A percentile compares a stretch with the other conserved stretches of the same genome.
phyloP scores from a whole-genome alignment of 768 basidiomycete species.

The Xanthoconium stramineum region DNA sequence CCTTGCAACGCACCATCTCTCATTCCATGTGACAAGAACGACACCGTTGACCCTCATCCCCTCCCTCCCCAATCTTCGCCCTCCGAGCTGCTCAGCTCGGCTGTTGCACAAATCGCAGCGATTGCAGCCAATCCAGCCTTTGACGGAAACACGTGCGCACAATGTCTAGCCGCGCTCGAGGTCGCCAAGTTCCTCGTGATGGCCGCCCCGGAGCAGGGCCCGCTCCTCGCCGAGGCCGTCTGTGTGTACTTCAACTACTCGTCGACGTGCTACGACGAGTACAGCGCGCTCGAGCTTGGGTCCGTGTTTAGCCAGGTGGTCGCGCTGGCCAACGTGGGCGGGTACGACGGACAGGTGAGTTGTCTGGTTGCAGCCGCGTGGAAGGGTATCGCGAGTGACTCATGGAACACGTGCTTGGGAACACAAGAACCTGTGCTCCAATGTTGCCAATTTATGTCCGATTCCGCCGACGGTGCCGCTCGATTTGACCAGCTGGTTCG shows the following conservation, averaged over 20 bases:
- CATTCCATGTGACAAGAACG: constrained; percentile 26
- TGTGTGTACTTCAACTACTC: constrained; percentile 42
- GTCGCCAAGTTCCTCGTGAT: constrained; percentile 41
- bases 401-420: background rate
- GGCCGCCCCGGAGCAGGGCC: constrained; percentile 40
- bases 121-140: constrained; percentile 36
- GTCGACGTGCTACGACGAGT: constrained; percentile 34
- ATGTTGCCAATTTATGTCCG: constrained; percentile 35
- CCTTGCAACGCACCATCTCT: background rate
- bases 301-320: constrained; percentile 43
- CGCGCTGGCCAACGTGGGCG: constrained; percentile 41
- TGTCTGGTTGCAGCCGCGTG: background rate
- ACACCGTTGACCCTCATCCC: constrained; percentile 42
- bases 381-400: background rate
- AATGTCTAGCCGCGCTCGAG: constrained; percentile 38
- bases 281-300: constrained; percentile 35
- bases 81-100: constrained; percentile 33
- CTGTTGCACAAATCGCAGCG: constrained; percentile 37
- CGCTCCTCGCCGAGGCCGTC: constrained; percentile 36
- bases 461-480: constrained; percentile 38
- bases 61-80: constrained; percentile 35
- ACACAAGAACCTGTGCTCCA: constrained; percentile 32
- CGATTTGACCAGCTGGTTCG: constrained; percentile 45
- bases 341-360: constrained; percentile 46
- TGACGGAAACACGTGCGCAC: constrained; percentile 34